Evolutionary conservation across 2,329 filamentous ascomycete genomes (phyloP).

Genomic region (Penicillium sp.): DNA sequence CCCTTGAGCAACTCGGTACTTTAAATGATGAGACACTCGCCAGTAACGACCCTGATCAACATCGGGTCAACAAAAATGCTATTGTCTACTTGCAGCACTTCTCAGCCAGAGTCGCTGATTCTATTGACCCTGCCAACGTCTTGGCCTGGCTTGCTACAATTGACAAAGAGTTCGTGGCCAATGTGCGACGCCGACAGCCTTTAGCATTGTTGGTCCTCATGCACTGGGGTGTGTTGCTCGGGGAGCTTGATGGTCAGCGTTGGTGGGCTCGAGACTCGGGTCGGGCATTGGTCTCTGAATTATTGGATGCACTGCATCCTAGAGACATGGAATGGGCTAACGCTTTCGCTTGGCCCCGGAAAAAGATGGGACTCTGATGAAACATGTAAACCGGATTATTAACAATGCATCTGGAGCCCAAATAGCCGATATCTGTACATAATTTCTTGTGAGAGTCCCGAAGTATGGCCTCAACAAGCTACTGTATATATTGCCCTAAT

Average conservation of each 20-base stretch:
- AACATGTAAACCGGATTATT: background rate
- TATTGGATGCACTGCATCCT: constrained; percentile 22
- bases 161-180: constrained; percentile 34
- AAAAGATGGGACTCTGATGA: constrained; percentile 28
- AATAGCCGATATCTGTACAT: background rate
- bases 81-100: constrained; percentile 29
- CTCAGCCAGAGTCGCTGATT: constrained; percentile 26
- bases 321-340: constrained; percentile 26
- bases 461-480: background rate
- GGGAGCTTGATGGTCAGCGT: constrained; percentile 29
- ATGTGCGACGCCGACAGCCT: constrained; percentile 29
- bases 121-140: constrained; percentile 30
- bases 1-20: constrained; percentile 27
- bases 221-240: constrained; percentile 38
- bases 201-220: constrained; percentile 35
- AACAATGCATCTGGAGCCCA: background rate
- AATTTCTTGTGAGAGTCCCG: background rate
- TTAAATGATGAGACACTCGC: constrained; percentile 31
- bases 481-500: background rate
- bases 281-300: constrained; percentile 29
- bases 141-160: constrained; percentile 35
- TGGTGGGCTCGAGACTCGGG: constrained; percentile 40
- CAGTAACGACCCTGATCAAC: constrained; percentile 25
- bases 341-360: constrained; percentile 31
- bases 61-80: constrained; percentile 32